These are phyloP conservation scores for Diutina siamensis DNA, from an alignment of 1,139 yeast genomes.

Conservation along the genomic window DNA sequence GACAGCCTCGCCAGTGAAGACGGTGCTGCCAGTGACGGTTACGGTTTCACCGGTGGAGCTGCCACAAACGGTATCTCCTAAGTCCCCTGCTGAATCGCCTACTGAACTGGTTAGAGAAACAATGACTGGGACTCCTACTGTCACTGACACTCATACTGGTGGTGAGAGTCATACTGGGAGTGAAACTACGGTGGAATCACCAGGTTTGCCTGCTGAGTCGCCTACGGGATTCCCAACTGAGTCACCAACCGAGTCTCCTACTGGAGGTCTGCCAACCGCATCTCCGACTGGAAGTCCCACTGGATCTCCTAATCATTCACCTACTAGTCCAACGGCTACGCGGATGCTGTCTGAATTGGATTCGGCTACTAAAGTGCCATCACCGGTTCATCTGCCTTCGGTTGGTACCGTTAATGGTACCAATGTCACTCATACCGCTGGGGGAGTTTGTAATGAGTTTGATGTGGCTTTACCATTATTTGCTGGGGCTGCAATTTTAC, in stretches of 20 bases:
- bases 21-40: background rate
- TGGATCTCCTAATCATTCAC: background rate
- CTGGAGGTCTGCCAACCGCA: background rate
- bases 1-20: background rate
- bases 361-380: background rate
- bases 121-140: background rate
- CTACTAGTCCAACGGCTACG: background rate
- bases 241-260: background rate
- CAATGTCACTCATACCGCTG: background rate
- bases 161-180: too few species aligned
- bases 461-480: background rate
- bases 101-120: background rate
- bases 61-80: background rate
- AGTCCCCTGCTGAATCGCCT: background rate
- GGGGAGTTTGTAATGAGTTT: background rate
- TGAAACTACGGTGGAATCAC: background rate
- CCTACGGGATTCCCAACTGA: background rate
- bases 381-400: background rate
- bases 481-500: background rate
- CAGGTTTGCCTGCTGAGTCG: background rate
- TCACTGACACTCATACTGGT: too few species aligned
- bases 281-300: background rate
- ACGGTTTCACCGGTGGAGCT: background rate
- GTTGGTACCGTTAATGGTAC: too few species aligned
- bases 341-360: too few species aligned